Base-by-base conservation (phyloP, 108 stramenopile species). In the Craspedostauros australis region DNA sequence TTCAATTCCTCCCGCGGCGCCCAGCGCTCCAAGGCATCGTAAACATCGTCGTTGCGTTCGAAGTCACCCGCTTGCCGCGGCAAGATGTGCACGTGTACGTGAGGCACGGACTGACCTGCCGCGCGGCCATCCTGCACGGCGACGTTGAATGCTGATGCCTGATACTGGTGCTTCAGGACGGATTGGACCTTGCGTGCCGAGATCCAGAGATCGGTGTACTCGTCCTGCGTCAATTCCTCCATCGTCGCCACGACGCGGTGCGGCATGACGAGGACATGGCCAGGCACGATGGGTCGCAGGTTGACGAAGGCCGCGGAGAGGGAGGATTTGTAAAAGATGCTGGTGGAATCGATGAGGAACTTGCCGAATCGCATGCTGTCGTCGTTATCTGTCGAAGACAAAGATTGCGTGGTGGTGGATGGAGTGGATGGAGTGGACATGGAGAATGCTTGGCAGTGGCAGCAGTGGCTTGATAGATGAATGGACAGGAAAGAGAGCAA, bases 71-170 rank as follows among this genome's bases (percentile, higher is more conserved):
- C 43, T 33, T 33, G 39, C 5, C 94, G 56, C 1, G 94, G 94
- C 29, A 95, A 52, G 7, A 95, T 76, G 60, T 95, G 94, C 1
- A 95, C 89, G 54, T 95, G 94, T 0, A 84, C 89, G 73, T 95
- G 94, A 2, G 89, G 86, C 4, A 95, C 91, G 11, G 68, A 69
- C 57, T 95, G 94, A 16, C 94, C 94, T 0, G 91, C 87, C 1
- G 52, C 75, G 27, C 12, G 15, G 6, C 94, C 94, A 64, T 95
- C 94, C 45, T 95, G 94, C 5, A 91, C 85, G 26, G 94, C 88
- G 1, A 95, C 86, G 64, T 92, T 95, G 52, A 86, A 85, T 38
- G 76, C 88, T 0, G 44, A 49, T 16, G 68, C 47, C 11, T 56
- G 70, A 62, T 84, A 82, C 28, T 75, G 57, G 15, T 41, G 1